Percentiles rank a stretch among this genome's conserved stretches.
phyloP scores from a whole-genome alignment of 441 rosid genomes.

The Macaranga tanarius region DNA sequence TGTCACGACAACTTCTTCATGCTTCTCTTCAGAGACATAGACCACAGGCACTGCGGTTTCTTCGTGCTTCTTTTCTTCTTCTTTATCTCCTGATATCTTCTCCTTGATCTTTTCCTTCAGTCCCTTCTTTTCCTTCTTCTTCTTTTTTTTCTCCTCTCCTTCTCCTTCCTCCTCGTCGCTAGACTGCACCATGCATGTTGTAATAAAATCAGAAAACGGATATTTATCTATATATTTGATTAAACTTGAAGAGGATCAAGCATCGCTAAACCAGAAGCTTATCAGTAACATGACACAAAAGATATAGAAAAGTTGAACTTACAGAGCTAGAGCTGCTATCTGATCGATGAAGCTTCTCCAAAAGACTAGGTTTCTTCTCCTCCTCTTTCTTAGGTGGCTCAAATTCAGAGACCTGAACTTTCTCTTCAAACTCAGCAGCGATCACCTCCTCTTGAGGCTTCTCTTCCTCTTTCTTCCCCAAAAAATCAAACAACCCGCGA shows the following conservation, averaged over 20 bases:
- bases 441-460: constrained; percentile 56
- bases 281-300: no score
- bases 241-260: no score
- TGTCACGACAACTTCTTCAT: constrained; percentile 22
- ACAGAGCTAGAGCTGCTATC: constrained; percentile 80
- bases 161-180: constrained; percentile 72
- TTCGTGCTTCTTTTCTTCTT: constrained; percentile 41
- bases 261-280: no score
- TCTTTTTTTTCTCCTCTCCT: constrained; percentile 51
- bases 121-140: constrained; percentile 46
- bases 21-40: constrained; percentile 36
- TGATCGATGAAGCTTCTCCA: constrained; percentile 63
- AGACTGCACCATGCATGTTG: constrained; percentile 43
- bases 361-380: constrained; percentile 50
- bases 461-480: constrained; percentile 59
- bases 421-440: constrained; percentile 52
- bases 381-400: constrained; percentile 36
- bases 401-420: constrained; percentile 48
- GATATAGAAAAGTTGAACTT: constrained; percentile 38
- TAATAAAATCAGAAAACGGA: not conserved
- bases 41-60: constrained; percentile 40
- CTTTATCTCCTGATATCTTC: constrained; percentile 40
- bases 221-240: no score
- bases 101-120: constrained; percentile 48
- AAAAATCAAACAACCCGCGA: constrained; percentile 71